phyloP scores from a whole-genome alignment of 2,329 filamentous ascomycete genomes.

The Curvularia sp. region DNA sequence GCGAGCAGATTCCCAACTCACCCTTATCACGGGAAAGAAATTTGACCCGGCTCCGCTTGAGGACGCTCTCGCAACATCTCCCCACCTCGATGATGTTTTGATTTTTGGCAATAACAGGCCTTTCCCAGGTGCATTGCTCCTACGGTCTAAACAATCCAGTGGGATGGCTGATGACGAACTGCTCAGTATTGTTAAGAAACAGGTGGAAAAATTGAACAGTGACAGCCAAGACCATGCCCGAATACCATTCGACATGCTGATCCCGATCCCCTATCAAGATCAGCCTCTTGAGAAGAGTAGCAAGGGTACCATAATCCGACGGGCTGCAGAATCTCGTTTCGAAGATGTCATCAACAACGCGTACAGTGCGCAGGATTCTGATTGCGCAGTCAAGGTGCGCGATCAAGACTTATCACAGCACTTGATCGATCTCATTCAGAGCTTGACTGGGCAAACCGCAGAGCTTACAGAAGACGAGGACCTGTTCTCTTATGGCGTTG shows the following conservation, averaged over 20 bases:
- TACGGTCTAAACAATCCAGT: constrained; percentile 50
- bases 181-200: constrained; percentile 53
- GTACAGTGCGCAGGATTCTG: constrained; percentile 50
- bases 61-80: constrained; percentile 58
- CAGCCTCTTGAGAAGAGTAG: constrained; percentile 64
- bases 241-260: constrained; percentile 60
- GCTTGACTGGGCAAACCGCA: constrained; percentile 31
- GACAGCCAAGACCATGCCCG: constrained; percentile 60
- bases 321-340: constrained; percentile 61
- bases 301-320: constrained; percentile 67
- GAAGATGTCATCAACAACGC: constrained; percentile 55
- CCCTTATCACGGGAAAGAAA: constrained; percentile 71
- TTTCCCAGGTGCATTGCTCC: constrained; percentile 65
- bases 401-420: constrained; percentile 41
- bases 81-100: constrained; percentile 61
- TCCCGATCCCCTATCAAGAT: constrained; percentile 52
- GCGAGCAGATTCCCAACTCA: constrained; percentile 67
- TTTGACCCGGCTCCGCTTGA: constrained; percentile 71
- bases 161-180: constrained; percentile 49
- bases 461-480: constrained; percentile 54
- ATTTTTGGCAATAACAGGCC: constrained; percentile 67
- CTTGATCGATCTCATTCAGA: constrained; percentile 30
- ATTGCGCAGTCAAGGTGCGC: constrained; percentile 22
- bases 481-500: constrained; percentile 65
- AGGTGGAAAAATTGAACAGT: constrained; percentile 58